Percentiles rank a stretch among this genome's conserved stretches.
Evolutionary conservation across 768 basidiomycete species (phyloP).

Genomic region (Psilocybe sp.): DNA sequence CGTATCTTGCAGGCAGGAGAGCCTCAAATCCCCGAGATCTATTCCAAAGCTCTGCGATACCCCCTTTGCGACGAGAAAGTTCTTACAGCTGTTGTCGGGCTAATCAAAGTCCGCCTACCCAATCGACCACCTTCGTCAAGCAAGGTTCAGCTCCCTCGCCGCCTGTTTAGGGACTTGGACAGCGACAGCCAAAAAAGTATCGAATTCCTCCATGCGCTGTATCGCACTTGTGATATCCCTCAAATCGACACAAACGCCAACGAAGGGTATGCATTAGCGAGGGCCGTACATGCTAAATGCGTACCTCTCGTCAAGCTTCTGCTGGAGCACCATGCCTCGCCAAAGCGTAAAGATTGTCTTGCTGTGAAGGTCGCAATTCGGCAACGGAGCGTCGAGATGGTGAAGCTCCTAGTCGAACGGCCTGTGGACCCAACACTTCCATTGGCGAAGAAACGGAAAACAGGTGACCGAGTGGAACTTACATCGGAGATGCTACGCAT

Average conservation of each 20-base stretch:
- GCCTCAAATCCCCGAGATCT: conserved; percentile 24
- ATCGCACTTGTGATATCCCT: conserved; percentile 34
- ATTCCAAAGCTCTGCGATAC: conserved; percentile 55
- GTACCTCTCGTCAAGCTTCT: conserved; percentile 67
- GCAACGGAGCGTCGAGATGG: conserved; percentile 61
- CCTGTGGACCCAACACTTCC: conserved; percentile 13
- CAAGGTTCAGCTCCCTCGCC: conserved; percentile 51
- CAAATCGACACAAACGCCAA: conserved; percentile 59
- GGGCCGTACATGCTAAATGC: conserved; percentile 68
- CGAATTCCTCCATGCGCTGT: conserved; percentile 62
- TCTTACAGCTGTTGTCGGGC: conserved; percentile 38
- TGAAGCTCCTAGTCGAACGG: conserved; percentile 64
- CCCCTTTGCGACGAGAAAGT: conserved; percentile 58
- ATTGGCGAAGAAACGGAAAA: conserved; percentile 45
- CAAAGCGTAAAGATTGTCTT: conserved; percentile 55
- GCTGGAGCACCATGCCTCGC: conserved; percentile 71
- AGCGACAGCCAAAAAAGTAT: conserved; percentile 52
- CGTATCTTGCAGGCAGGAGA: conserved; percentile 17
- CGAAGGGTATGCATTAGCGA: conserved; percentile 79
- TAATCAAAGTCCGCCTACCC: conserved; percentile 12
- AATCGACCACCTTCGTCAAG: neutral
- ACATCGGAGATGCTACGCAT: conserved; percentile 57
- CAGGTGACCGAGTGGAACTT: conserved; percentile 58
- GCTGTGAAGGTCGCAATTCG: conserved; percentile 76
- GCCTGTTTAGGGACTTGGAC: conserved; percentile 59